A percentile compares a stretch with the other conserved stretches of the same genome.
phyloP scores from a whole-genome alignment of 2,329 filamentous ascomycete genomes.

The Whalleya microplaca region DNA sequence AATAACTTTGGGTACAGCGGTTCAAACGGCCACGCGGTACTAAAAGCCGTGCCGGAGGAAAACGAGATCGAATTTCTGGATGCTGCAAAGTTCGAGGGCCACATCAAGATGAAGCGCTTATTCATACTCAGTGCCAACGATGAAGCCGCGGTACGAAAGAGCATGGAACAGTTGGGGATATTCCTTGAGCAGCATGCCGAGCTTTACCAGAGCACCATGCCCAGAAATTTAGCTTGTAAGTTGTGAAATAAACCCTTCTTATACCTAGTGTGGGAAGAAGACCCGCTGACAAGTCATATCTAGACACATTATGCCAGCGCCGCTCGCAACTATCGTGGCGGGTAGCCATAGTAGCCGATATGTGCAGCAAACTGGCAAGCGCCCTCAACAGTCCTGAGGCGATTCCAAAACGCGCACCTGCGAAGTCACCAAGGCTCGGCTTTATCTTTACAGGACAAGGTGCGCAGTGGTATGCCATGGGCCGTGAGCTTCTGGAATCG shows the following conservation, averaged over 20 bases:
- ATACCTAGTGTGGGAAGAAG: background rate
- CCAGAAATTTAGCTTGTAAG: slow-evolving; percentile 35
- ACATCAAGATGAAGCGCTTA: slow-evolving; percentile 21
- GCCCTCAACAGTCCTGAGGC: slow-evolving; percentile 29
- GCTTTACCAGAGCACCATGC: slow-evolving; percentile 29
- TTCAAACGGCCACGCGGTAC: slow-evolving; percentile 39
- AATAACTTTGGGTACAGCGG: slow-evolving; percentile 43
- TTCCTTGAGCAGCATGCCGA: slow-evolving; percentile 30
- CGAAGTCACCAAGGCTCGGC: slow-evolving; percentile 30
- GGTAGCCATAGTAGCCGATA: slow-evolving; percentile 23
- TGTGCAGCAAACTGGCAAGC: slow-evolving; percentile 26
- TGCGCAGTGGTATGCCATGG: slow-evolving; percentile 42
- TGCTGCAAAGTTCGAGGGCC: slow-evolving; percentile 16
- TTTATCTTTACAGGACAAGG: slow-evolving; percentile 42
- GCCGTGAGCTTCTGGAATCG: slow-evolving; percentile 32
- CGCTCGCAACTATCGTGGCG: slow-evolving; percentile 34
- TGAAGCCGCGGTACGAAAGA: slow-evolving; percentile 23
- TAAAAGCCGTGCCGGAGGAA: slow-evolving; percentile 28
- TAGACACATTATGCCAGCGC: slow-evolving; percentile 36
- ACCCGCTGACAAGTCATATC: background rate
- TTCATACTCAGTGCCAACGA: slow-evolving; percentile 26
- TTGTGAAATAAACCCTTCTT: background rate
- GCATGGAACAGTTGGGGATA: slow-evolving; percentile 30
- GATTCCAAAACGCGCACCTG: slow-evolving; percentile 25
- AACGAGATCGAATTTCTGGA: slow-evolving; percentile 19